Base-by-base conservation (phyloP, 345 rosid species). In the Ceriops decandra region DNA sequence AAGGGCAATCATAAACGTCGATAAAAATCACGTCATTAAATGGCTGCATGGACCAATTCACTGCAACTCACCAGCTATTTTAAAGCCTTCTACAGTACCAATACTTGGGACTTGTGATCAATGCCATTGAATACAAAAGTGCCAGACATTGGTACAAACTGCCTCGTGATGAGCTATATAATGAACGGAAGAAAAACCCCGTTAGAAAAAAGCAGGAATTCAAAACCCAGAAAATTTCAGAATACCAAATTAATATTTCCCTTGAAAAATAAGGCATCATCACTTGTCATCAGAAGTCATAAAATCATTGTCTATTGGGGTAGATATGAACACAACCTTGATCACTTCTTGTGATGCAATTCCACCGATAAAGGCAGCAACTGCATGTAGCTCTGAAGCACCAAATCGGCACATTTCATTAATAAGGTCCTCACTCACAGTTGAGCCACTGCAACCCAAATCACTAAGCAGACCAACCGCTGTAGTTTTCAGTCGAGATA, bases 361-460 rank as follows among this genome's bases (percentile, higher is more conserved):
- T 77, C 99, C 99, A 68, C 99, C 99, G 21, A 91, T 72, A 62
- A 95, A 82, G 27, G 99, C 97, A 73, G 96, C 90, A 32, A 95
- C 96, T 0, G 91, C 89, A 75, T 95, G 99, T 59, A 95, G 96
- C 83, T 95, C 97, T 3, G 99, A 85, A 76, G 95, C 96, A 64
- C 98, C 99, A 77, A 90, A 91, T 53, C 96, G 89, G 69, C 98
- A 91, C 88, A 91, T 91, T 86, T 95, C 98, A 69, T 75, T 86
- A 73, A 91, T 88, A 74, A 95, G 95, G 76, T 95, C 98, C 79
- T 95, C 98, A 0, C 91, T 87, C 69, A 95, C 78, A 60, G 89
- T 82, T 71, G 87, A 72, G 28, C 95, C 88, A 67, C 81, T 88
- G 89, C 99, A 91, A 24, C 96, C 97, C 80, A 90, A 72, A 77